Conservation (phyloP, 163 green algal genomes). For the Chloroidium sp. region DNA sequence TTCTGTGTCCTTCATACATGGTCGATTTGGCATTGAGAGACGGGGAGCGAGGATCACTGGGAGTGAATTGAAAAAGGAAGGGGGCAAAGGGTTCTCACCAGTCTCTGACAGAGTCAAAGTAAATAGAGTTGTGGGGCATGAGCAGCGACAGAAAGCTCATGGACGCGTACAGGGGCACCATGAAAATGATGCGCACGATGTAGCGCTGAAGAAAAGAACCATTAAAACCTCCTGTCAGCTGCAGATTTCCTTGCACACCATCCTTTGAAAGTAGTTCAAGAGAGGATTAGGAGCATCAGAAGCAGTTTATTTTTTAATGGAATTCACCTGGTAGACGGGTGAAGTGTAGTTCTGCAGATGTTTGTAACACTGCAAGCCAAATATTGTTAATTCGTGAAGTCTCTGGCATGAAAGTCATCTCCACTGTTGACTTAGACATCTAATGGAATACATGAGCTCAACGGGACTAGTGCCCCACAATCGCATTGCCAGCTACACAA, state of each 20-base stretch:
- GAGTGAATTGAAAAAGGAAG: too few relatives aligned
- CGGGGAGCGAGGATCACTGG: too few relatives aligned
- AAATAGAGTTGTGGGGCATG: slow-evolving; percentile 64
- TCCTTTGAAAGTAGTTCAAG: slow-evolving; percentile 1
- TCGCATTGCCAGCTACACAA: not conserved
- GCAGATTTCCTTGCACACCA: not conserved
- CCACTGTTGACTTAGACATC: too few relatives aligned
- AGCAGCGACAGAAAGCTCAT: slow-evolving; percentile 77
- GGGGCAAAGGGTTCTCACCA: slow-evolving; percentile 36
- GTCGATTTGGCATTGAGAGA: too few relatives aligned
- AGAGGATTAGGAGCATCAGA: not conserved
- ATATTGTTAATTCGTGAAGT: not conserved
- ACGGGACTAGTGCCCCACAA: not conserved
- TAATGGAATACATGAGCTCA: not conserved
- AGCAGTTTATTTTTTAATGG: not conserved
- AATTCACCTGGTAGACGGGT: slow-evolving; percentile 70
- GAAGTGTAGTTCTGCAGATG: slow-evolving; percentile 87
- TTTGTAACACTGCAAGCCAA: slow-evolving; percentile 59
- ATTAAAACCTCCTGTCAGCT: not conserved
- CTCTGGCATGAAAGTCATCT: too few relatives aligned
- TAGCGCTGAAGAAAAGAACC: slow-evolving; percentile 62
- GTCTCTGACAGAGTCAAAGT: slow-evolving; percentile 83
- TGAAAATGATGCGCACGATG: slow-evolving; percentile 97
- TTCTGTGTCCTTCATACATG: too few relatives aligned
- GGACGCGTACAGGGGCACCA: slow-evolving; percentile 92